Base-by-base conservation (phyloP, 768 basidiomycete genomes). In the Gautieria morchelliformis region DNA sequence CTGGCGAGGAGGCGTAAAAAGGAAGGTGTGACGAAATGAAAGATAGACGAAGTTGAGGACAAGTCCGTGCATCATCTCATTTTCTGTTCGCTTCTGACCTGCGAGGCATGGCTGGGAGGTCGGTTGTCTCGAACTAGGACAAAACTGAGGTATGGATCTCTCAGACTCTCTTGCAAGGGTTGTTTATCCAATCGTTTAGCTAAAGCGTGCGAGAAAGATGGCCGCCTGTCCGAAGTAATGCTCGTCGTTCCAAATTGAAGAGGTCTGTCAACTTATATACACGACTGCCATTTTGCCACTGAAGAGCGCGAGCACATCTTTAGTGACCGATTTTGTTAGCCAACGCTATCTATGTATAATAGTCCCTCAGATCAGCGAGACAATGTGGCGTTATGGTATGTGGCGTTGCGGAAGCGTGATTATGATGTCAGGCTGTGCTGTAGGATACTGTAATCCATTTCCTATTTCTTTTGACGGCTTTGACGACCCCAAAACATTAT, bases 171-270 rank as follows among this genome's bases (percentile, higher is more conserved):
- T 45, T 58, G 42, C 50, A 56, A 30, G 27, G 6, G 27, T 44
- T 61, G 24, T 39, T 55, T 27, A 32, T 37, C 54, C 49, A 58
- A 58, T 53, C 56, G 32, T 52, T 37, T 33, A 58, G n/a, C 19
- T 95, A 51, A 91, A 89, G 69, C 77, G 76, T 49, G 91, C 91
- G 14, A 76, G 76, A 59, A 88, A 65, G 87, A 89, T 58, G 89
- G 90, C 2, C 78, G 85, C n/a, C 69, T 91, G 15, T 83, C 87
- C 1, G 89, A 92, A 66, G 84, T 85, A 7, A 67, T 93, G 68
- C 73, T 93, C 79, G 90, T 27, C 77, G 90, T 39, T 74, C 86
- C 19, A 93, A 93, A 67, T 75, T 93, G 54, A 93, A 93, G 71
- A 90, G 88, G 89, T 83, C 58, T 33, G 69, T 50, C 65, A 9